phyloP scores from a whole-genome alignment of 257 asterid species.

The Fraxinus americana region DNA sequence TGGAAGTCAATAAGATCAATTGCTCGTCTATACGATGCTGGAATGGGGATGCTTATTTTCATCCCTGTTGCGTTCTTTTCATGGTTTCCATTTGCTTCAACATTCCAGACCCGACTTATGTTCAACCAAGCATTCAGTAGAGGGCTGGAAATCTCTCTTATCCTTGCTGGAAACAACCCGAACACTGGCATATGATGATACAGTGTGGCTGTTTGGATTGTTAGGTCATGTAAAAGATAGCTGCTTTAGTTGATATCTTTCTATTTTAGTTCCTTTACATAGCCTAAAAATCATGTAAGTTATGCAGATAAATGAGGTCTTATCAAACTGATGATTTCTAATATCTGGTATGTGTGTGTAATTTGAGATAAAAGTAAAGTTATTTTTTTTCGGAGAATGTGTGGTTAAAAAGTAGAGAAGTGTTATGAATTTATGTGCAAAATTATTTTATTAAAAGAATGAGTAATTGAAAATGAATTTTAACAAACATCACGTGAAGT shows the following conservation, averaged over 20 bases:
- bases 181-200: conserved; percentile 60
- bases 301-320: background rate
- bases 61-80: conserved; percentile 83
- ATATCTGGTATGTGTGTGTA: background rate
- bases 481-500: too few relatives aligned
- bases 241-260: background rate
- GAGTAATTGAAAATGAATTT: too few relatives aligned
- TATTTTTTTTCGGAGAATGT: too few relatives aligned
- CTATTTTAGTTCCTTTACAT: background rate
- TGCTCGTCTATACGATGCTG: conserved; percentile 88
- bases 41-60: conserved; percentile 83
- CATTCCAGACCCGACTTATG: conserved; percentile 98
- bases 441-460: too few relatives aligned
- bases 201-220: background rate
- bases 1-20: conserved; percentile 94
- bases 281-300: background rate
- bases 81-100: conserved; percentile 95
- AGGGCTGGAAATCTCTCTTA: conserved; percentile 92
- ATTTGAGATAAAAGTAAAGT: background rate
- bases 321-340: background rate
- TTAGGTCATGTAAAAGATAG: background rate
- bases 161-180: conserved; percentile 96
- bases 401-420: too few relatives aligned
- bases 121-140: conserved; percentile 98
- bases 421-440: too few relatives aligned